These are phyloP conservation scores for Kodamaea neixiangensis DNA, from an alignment of 805 yeast genomes.

Conservation along the genomic window DNA sequence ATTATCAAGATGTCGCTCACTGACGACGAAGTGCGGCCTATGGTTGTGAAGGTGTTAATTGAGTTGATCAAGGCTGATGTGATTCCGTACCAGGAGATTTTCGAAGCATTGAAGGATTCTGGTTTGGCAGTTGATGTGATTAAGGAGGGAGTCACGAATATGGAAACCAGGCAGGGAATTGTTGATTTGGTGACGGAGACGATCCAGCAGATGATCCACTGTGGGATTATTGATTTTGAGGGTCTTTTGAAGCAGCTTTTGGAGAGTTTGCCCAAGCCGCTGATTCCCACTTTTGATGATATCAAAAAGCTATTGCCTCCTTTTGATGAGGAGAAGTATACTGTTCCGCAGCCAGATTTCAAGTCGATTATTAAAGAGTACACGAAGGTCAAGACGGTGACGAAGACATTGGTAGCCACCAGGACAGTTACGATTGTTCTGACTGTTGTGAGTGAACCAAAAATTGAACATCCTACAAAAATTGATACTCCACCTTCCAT, in stretches of 20 bases:
- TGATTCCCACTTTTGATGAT: constrained; percentile 3
- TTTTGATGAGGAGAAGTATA: background rate
- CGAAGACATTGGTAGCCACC: background rate
- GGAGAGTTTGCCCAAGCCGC: constrained; percentile 6
- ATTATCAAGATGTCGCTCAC: constrained; percentile 28
- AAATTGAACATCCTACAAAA: background rate
- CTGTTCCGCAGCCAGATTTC: background rate
- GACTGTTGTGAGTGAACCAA: background rate
- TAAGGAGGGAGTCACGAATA: constrained; percentile 27
- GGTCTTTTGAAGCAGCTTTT: constrained; percentile 1
- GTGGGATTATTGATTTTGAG: background rate
- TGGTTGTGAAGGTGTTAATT: constrained; percentile 24
- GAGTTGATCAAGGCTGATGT: constrained; percentile 29
- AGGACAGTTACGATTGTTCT: background rate
- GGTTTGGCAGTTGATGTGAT: constrained; percentile 33
- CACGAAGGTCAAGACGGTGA: background rate
- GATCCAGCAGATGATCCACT: constrained; percentile 12
- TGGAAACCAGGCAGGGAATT: constrained; percentile 29
- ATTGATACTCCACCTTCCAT: background rate
- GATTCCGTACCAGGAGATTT: constrained; percentile 34
- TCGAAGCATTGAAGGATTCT: constrained; percentile 29
- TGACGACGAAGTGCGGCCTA: constrained; percentile 29
- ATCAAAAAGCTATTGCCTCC: constrained; percentile 6
- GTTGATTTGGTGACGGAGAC: constrained; percentile 26
- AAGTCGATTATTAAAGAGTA: background rate